Evolutionary conservation across 2,329 filamentous ascomycete species (phyloP), one percentile per base, ranked within the genome.

Genomic region (Tolypocladium pustulatum): DNA sequence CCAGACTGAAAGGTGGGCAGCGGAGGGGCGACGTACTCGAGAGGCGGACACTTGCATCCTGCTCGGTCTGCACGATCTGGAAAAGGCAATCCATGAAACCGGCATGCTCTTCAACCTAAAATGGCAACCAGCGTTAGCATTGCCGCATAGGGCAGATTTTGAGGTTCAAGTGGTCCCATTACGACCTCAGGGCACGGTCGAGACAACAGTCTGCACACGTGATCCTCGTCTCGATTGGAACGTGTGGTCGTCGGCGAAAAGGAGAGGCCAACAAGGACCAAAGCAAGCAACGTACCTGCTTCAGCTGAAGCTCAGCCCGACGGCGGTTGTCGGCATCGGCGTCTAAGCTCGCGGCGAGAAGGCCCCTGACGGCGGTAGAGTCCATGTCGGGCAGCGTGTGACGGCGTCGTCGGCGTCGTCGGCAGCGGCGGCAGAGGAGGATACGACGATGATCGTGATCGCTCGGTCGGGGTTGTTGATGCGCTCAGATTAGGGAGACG

Each of bases 81-180:
- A 97, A 81, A 62, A 97, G 85, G 67, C 90, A 90, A 74, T 94
- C 90, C 71, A 90, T 88, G 75, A 99, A 97, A 65, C 92, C 92
- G 61, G 89, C 81, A 74, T 92, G 87, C 67, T 90, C 86, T 78
- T 97, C 93, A 72, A 94, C 91, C 91, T 97, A 71, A 43, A 43
- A 40, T 20, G 56, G 56, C 40, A 34, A 54, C n/a, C n/a, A 43
- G 34, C 30, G 46, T 56, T 51, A 58, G 58, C 37, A 55, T 54
- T 36, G 38, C 15, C 20, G 32, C 40, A 38, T 38, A 22, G 27
- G 34, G 36, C 53, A 27, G 37, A 1, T 25, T 37, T 25, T 5
- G 17, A 22, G 20, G 34, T 13, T 27, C 22, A 22, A 22, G 3
- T 22, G 53, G 32, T 40, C 53, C 53, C 20, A 32, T 25, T 25